phyloP scores from a whole-genome alignment of 441 rosid genomes.

The Gossypium trilobum region DNA sequence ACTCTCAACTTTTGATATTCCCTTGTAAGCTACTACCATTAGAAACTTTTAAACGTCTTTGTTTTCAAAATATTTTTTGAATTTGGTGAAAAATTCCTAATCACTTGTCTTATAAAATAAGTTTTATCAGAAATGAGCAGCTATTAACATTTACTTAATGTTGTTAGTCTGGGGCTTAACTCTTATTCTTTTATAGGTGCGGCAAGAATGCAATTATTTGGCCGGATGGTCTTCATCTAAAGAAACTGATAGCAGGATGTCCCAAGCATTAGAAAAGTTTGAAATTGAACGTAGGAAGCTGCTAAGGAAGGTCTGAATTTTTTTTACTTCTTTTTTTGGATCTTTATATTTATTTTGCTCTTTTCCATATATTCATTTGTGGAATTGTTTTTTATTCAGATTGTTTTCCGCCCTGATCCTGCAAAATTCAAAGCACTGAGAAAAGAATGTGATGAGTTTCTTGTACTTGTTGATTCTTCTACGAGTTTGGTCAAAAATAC shows the following conservation, averaged over 20 bases:
- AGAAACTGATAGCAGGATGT: constrained; percentile 36
- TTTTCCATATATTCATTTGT: background rate
- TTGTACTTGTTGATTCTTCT: constrained; percentile 34
- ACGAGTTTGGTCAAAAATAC: constrained; percentile 34
- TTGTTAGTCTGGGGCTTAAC: background rate
- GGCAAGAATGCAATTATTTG: constrained; percentile 63
- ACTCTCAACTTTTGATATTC: background rate
- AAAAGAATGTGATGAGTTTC: constrained; percentile 61
- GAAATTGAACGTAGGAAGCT: constrained; percentile 39
- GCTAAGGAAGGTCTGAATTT: constrained; percentile 52
- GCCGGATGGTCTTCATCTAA: constrained; percentile 52
- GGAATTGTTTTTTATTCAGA: constrained; percentile 26
- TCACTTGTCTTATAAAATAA: background rate
- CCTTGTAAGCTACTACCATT: background rate
- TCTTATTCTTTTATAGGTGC: constrained; percentile 41
- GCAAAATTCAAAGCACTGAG: constrained; percentile 54
- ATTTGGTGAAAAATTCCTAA: background rate
- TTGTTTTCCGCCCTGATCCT: constrained; percentile 69
- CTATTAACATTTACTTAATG: background rate
- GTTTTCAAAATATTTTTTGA: background rate
- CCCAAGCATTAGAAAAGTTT: constrained; percentile 38
- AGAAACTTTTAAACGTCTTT: background rate
- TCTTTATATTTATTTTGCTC: background rate
- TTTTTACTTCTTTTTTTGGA: background rate
- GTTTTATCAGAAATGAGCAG: background rate